Base-by-base conservation (phyloP, 108 stramenopile species). In the Poteriospumella lacustris region DNA sequence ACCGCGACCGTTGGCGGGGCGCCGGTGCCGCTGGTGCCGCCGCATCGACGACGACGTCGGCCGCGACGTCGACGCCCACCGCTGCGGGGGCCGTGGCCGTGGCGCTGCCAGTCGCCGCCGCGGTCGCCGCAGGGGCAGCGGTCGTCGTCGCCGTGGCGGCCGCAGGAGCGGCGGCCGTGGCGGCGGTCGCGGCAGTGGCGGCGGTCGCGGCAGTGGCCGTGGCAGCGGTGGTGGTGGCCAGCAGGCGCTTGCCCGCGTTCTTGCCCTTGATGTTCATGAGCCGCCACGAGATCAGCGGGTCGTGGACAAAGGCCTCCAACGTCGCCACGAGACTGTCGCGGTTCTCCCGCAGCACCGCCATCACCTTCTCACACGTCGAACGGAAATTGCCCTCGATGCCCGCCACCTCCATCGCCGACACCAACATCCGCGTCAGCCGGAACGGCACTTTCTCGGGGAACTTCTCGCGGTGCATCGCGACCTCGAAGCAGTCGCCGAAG, bases 301-400 rank as follows among this genome's bases (percentile, higher is more conserved):
- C 99, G 77, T 99, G 93, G 29, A 99, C 94, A 85, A 99, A 99
- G 52, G 99, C 97, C 82, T 97, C 97, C 29, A 99, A 88, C 96
- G 98, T 96, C 15, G 96, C 92, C 36, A 97, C 92, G 52, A 99
- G 82, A 29, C 92, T 93, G 81, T 97, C 97, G 39, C 93, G 80
- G 82, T 93, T 96, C 72, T 95, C 93, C 43, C 96, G 87, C 70
- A 99, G 82, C 1, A 97, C 95, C 19, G 84, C 68, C 97, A 98
- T 97, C 29, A 96, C 96, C 41, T 90, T 82, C 82, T 98, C 99
- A 68, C 96, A 95, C 28, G 97, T 98, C 76, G 88, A 91, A 3
- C 96, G 86, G 80, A 93, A 99, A 68, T 93, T 97, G 58, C 99
- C 99, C 75, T 99, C 96, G 43, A 99, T 93, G 9, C 96, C 95